Evolutionary conservation across 2,329 filamentous ascomycete genomes (phyloP).

Genomic region (Neofusicoccum ribis): DNA sequence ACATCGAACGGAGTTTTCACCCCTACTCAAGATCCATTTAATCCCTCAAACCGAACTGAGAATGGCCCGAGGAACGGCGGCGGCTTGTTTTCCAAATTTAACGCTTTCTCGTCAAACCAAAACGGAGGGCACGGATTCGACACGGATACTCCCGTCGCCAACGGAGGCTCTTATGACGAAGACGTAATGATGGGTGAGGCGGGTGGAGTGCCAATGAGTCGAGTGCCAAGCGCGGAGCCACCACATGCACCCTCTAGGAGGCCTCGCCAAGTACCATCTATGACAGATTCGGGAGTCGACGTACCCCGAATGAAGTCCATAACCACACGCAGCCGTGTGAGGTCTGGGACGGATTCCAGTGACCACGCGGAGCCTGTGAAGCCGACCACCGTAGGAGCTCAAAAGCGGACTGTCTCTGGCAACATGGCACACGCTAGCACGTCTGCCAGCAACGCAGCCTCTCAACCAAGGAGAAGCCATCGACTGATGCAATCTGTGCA

Average conservation of each 20-base stretch:
- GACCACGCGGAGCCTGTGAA: conserved; percentile 41
- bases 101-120: conserved; percentile 34
- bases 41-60: conserved; percentile 33
- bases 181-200: conserved; percentile 45
- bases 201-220: conserved; percentile 32
- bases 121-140: conserved; percentile 26
- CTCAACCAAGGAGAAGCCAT: conserved; percentile 46
- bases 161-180: conserved; percentile 42
- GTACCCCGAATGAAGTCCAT: conserved; percentile 42
- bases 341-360: conserved; percentile 41
- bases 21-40: conserved; percentile 48
- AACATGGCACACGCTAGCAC: conserved; percentile 53
- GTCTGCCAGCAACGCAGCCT: conserved; percentile 41
- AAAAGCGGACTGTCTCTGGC: conserved; percentile 91
- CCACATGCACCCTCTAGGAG: conserved; percentile 51
- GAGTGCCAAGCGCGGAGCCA: conserved; percentile 40
- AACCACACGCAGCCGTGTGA: conserved; percentile 39
- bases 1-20: conserved; percentile 25
- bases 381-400: conserved; percentile 48
- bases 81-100: conserved; percentile 43
- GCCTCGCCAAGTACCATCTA: conserved; percentile 35
- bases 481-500: conserved; percentile 52
- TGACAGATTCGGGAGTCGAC: conserved; percentile 33
- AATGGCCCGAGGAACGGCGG: conserved; percentile 37
- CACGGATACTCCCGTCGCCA: conserved; percentile 51